Evolutionary conservation across 2,329 filamentous ascomycete genomes (phyloP).

Genomic region (Aspergillus sp.): DNA sequence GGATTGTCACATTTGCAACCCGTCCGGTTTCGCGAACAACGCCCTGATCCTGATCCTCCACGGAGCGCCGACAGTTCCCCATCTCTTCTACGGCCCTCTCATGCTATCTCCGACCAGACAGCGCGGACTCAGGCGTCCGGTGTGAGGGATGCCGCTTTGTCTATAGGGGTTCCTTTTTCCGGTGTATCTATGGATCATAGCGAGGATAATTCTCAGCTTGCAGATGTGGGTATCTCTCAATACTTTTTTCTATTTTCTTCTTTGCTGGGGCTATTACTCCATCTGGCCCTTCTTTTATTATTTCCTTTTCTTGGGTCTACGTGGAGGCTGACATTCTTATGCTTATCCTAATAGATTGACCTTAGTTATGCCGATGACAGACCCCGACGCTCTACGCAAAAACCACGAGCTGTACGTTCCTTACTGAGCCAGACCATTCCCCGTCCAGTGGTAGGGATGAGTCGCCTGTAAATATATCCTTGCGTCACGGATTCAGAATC

Average conservation of each 20-base stretch:
- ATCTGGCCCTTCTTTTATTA: constrained; percentile 2
- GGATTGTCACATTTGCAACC: constrained; percentile 10
- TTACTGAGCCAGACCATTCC: constrained; percentile 12
- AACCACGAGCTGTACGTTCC: constrained; percentile 13
- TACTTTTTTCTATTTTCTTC: neutral
- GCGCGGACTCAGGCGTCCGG: constrained; percentile 18
- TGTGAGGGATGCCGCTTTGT: constrained; percentile 13
- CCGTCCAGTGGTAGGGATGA: constrained; percentile 15
- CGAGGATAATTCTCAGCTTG: constrained; percentile 1
- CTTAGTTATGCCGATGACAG: constrained; percentile 15
- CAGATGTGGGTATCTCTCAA: constrained; percentile 1
- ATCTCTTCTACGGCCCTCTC: constrained; percentile 9
- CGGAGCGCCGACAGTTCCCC: constrained; percentile 1
- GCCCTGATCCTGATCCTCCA: neutral
- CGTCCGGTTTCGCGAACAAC: constrained; percentile 4
- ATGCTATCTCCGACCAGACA: constrained; percentile 17
- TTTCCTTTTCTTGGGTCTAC: neutral
- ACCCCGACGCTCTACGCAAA: constrained; percentile 4
- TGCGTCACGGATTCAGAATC: neutral
- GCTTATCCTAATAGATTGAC: constrained; percentile 3
- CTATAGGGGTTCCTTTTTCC: constrained; percentile 5
- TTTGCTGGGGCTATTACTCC: neutral
- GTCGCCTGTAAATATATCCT: constrained; percentile 16
- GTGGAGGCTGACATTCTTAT: neutral
- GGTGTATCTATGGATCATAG: neutral